phyloP scores from a whole-genome alignment of 2,329 filamentous ascomycete genomes.

The Talaromyces atroroseus region DNA sequence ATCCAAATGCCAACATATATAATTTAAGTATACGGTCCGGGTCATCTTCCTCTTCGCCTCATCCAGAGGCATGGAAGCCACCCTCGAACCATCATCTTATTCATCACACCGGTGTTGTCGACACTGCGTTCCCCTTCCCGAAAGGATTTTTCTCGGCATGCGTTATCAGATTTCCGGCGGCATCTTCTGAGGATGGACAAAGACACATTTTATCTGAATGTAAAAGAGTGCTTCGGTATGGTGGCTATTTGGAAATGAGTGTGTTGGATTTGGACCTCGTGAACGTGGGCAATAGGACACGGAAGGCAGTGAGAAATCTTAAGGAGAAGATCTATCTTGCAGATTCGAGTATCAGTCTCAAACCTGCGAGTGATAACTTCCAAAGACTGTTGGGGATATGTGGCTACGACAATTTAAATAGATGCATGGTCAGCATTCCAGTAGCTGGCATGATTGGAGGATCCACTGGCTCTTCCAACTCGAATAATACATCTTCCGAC shows the following conservation, averaged over 20 bases:
- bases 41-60: slow-evolving; percentile 26
- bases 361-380: slow-evolving; percentile 44
- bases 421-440: slow-evolving; percentile 46
- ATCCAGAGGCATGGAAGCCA: slow-evolving; percentile 39
- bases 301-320: slow-evolving; percentile 40
- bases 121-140: slow-evolving; percentile 42
- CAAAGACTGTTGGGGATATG: slow-evolving; percentile 41
- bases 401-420: slow-evolving; percentile 45
- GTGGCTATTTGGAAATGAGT: slow-evolving; percentile 46
- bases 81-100: slow-evolving; percentile 40
- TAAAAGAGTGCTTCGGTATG: slow-evolving; percentile 44
- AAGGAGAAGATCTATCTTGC: slow-evolving; percentile 42
- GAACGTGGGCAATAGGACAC: slow-evolving; percentile 45
- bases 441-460: slow-evolving; percentile 41
- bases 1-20: slow-evolving; percentile 42
- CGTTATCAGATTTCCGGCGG: slow-evolving; percentile 43
- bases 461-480: slow-evolving; percentile 39
- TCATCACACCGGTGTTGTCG: slow-evolving; percentile 34
- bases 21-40: slow-evolving; percentile 35
- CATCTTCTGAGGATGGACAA: slow-evolving; percentile 40
- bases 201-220: slow-evolving; percentile 44
- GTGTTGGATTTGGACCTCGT: slow-evolving; percentile 47
- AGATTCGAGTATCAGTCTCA: slow-evolving; percentile 40
- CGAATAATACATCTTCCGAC: slow-evolving; percentile 27
- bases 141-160: slow-evolving; percentile 43